Evolutionary conservation across 2,329 filamentous ascomycete species (phyloP).

Genomic region (Xenosphaeropsis pyriputrescens): DNA sequence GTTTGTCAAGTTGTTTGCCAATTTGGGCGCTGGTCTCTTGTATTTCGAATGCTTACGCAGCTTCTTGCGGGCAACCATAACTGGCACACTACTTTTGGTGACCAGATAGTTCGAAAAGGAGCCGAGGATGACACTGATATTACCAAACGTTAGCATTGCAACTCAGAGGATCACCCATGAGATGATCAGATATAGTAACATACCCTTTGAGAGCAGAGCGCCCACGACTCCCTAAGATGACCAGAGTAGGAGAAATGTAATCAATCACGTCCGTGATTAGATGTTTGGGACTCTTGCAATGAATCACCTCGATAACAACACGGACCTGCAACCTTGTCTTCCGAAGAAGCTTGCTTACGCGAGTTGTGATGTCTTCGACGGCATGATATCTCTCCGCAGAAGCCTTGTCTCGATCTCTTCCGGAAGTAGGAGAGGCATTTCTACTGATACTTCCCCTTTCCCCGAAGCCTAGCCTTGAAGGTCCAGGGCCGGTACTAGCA

Average conservation of each 20-base stretch:
- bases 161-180: not conserved
- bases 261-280: slow-evolving; percentile 97
- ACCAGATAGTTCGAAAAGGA: slow-evolving; percentile 97
- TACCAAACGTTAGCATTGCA: not conserved
- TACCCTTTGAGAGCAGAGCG: slow-evolving; percentile 88
- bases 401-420: slow-evolving; percentile 37
- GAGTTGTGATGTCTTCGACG: slow-evolving; percentile 70
- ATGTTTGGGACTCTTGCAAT: slow-evolving; percentile 95
- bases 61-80: slow-evolving; percentile 93
- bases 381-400: slow-evolving; percentile 72
- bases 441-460: slow-evolving; percentile 10
- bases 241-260: slow-evolving; percentile 75
- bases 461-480: slow-evolving; percentile 7
- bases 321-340: slow-evolving; percentile 89
- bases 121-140: slow-evolving; percentile 68
- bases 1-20: slow-evolving; percentile 70
- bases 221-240: slow-evolving; percentile 83
- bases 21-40: slow-evolving; percentile 52
- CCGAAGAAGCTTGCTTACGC: slow-evolving; percentile 70
- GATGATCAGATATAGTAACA: slow-evolving; percentile 8
- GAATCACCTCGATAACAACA: slow-evolving; percentile 89
- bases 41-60: slow-evolving; percentile 77
- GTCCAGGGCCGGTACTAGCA: slow-evolving; percentile 7
- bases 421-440: slow-evolving; percentile 13
- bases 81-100: slow-evolving; percentile 88